Evolutionary conservation across 495 filamentous ascomycete genomes (phyloP).

Genomic region (Jackrogersella multiformis): DNA sequence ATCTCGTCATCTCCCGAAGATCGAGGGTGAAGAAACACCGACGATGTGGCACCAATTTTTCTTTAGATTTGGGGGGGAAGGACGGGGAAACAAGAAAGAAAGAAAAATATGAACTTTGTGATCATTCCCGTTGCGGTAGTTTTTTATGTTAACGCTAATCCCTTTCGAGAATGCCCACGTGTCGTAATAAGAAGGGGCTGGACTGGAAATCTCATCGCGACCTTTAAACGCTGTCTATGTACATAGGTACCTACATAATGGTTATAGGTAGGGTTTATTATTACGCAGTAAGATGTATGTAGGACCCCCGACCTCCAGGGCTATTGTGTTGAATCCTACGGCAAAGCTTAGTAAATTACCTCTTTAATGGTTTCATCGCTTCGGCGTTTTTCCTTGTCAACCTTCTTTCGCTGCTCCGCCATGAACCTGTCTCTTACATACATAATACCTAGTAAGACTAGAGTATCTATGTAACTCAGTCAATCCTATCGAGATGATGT

Average conservation of each 20-base stretch:
- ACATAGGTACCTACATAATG: too few relatives aligned
- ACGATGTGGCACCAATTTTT: slow-evolving; percentile 47
- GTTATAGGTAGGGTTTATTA: slow-evolving; percentile 38
- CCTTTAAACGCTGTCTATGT: slow-evolving; percentile 27
- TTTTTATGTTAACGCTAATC: slow-evolving; percentile 23
- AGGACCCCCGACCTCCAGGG: too few relatives aligned
- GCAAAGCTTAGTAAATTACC: slow-evolving; percentile 26
- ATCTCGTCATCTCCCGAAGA: slow-evolving; percentile 51
- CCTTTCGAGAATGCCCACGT: slow-evolving; percentile 41
- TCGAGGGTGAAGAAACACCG: slow-evolving; percentile 48
- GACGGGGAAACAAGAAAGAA: slow-evolving; percentile 1
- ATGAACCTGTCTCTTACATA: background rate
- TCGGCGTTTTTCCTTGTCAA: slow-evolving; percentile 31
- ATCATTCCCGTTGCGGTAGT: slow-evolving; percentile 40
- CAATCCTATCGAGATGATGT: slow-evolving; percentile 28
- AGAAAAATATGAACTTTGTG: slow-evolving; percentile 13
- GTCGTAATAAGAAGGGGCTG: slow-evolving; percentile 42
- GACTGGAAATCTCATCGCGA: slow-evolving; percentile 33
- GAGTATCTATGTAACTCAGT: slow-evolving; percentile 2
- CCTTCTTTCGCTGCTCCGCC: slow-evolving; percentile 6
- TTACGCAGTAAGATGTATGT: slow-evolving; percentile 3
- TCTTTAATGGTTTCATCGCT: slow-evolving; percentile 37
- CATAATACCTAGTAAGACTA: background rate
- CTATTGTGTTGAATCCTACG: slow-evolving; percentile 21
- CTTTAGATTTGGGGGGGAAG: slow-evolving; percentile 36